Percentiles rank a stretch among this genome's conserved stretches.
These are phyloP conservation scores for Hortiboletus campestris DNA, from an alignment of 768 basidiomycete genomes.

Conservation along the genomic window DNA sequence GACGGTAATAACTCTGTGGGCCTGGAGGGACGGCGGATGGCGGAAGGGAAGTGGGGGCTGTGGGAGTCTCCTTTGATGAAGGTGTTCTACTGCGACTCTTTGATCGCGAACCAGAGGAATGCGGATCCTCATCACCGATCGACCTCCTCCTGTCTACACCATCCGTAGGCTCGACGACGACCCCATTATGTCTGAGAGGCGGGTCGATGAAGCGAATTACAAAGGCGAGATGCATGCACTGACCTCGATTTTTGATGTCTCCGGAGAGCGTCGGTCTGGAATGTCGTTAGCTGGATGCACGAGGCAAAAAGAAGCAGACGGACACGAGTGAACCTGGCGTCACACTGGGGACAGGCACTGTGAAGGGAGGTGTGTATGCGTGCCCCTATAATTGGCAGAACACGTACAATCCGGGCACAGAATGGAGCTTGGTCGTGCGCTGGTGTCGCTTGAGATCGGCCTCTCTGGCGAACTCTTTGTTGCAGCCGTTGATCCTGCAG, in stretches of 20 bases:
- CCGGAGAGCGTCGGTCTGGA: slow-evolving; percentile 75
- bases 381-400: slow-evolving; percentile 12
- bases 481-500: slow-evolving; percentile 78
- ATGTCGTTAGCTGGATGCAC: slow-evolving; percentile 16
- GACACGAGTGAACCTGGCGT: slow-evolving; percentile 77
- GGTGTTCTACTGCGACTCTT: slow-evolving; percentile 54
- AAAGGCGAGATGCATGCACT: slow-evolving; percentile 18
- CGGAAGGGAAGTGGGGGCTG: slow-evolving; percentile 36
- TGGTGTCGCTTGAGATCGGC: slow-evolving; percentile 82
- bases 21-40: slow-evolving; percentile 30
- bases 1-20: slow-evolving; percentile 64
- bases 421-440: slow-evolving; percentile 75
- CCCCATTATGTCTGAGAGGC: slow-evolving; percentile 54
- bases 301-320: slow-evolving; percentile 29
- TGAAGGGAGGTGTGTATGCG: slow-evolving; percentile 14
- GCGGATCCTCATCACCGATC: slow-evolving; percentile 24
- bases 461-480: slow-evolving; percentile 79
- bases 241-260: slow-evolving; percentile 80
- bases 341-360: slow-evolving; percentile 77
- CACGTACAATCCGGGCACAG: slow-evolving; percentile 68
- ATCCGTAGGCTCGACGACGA: slow-evolving; percentile 54
- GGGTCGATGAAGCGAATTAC: not conserved
- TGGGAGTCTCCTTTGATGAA: slow-evolving; percentile 39
- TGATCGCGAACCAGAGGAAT: slow-evolving; percentile 43
- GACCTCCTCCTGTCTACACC: slow-evolving; percentile 17